A percentile compares a stretch with the other conserved stretches of the same genome.
Evolutionary conservation across 768 basidiomycete species (phyloP).

Genomic region (Naganishia vaughanmartiniae): DNA sequence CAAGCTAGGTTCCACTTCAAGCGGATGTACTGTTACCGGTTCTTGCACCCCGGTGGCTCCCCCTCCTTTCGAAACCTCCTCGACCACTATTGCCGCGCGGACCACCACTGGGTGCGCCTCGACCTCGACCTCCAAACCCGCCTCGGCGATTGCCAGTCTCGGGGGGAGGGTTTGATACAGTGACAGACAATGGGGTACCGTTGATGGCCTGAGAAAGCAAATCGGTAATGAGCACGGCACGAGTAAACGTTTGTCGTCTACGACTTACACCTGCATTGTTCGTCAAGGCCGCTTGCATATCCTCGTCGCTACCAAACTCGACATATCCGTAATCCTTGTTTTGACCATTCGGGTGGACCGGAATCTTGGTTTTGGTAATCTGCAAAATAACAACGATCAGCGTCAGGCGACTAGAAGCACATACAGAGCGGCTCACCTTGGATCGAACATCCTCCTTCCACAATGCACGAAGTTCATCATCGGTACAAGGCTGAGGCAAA

Average conservation of each 20-base stretch:
- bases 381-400: slow-evolving; percentile 21
- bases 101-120: neutral
- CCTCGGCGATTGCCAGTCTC: slow-evolving; percentile 29
- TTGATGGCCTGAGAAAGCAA: slow-evolving; percentile 38
- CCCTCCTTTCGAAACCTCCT: slow-evolving; percentile 24
- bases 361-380: slow-evolving; percentile 45
- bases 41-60: slow-evolving; percentile 14
- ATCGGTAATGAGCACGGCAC: neutral
- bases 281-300: slow-evolving; percentile 74
- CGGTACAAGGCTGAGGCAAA: slow-evolving; percentile 36
- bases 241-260: neutral
- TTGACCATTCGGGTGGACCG: slow-evolving; percentile 36
- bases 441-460: slow-evolving; percentile 31
- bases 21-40: slow-evolving; percentile 11
- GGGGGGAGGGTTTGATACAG: slow-evolving; percentile 46
- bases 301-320: slow-evolving; percentile 83
- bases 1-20: neutral
- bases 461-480: slow-evolving; percentile 41
- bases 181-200: slow-evolving; percentile 38
- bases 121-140: slow-evolving; percentile 25
- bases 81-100: slow-evolving; percentile 10
- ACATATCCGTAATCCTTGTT: slow-evolving; percentile 69
- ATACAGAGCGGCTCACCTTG: slow-evolving; percentile 34
- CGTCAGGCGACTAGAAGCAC: slow-evolving; percentile 54
- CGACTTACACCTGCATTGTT: slow-evolving; percentile 67